Base-by-base conservation (phyloP, 2,329 filamentous ascomycete species). In the Aureobasidium namibiae region DNA sequence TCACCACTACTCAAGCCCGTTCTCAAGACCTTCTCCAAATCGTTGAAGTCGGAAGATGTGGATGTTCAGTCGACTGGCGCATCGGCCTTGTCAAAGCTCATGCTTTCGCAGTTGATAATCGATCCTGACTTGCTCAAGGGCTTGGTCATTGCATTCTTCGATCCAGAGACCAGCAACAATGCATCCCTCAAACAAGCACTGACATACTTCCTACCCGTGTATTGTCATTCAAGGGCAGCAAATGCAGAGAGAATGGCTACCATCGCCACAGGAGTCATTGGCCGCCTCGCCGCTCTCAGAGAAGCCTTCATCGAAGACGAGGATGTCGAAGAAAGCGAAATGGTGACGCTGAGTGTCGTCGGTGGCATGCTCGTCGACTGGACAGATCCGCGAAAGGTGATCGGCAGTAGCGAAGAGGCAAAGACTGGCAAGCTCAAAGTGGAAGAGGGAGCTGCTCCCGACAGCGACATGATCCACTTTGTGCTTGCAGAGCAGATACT, bases 201-300 rank as follows among this genome's bases (percentile, higher is more conserved):
- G 57, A 90, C 89, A 64, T 97, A 97, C 73, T 96, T 96, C 79
- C 77, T 97, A 36, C 92, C 92, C 0, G 92, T 96, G 0, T 97
- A 95, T 76, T 94, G 90, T 72, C 95, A 92, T 73, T 92, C 88
- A 8, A 82, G 89, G 3, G 73, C 85, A 4, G 87, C 89, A 63
- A 96, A 96, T 67, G 91, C 94, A 63, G 82, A 87, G 29, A 80
- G 90, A 34, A 91, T 97, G 88, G 83, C 85, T 7, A 75, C 78
- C 18, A 82, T 96, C 21, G 83, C 88, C 0, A 81, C 92, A 2
- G 82, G 87, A 26, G 84, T 90, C 0, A 76, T 97, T 10, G 86
- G 90, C 63, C 83, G 86, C 13, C 81, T 96, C 0, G 68, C 80
- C 13, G 67, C 66, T 0, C 61, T 72, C 36, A 63, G 70, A 23